Evolutionary conservation across 1,284 basidiomycete genomes (phyloP).

Genomic region (Porogramme epimiltina): DNA sequence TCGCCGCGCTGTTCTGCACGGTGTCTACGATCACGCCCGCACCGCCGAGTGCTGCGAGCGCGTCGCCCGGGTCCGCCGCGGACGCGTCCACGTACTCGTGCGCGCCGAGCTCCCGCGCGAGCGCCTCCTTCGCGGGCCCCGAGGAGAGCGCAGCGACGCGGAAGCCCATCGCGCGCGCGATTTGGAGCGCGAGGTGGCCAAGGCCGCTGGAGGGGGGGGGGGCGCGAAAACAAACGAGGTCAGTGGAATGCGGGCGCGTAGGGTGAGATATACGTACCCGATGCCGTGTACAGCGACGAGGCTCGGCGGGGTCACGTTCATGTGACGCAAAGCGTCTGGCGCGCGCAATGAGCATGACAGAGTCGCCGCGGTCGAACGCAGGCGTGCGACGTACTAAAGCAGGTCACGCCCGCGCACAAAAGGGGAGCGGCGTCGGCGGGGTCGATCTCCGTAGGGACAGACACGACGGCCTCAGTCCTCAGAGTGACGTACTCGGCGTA

Average conservation of each 20-base stretch:
- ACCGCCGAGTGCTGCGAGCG: conserved; percentile 30
- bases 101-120: conserved; percentile 32
- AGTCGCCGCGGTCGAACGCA: neutral
- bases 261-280: conserved; percentile 20
- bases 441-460: conserved; percentile 68
- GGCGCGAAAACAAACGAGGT: neutral
- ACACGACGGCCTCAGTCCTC: conserved; percentile 51
- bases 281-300: conserved; percentile 34
- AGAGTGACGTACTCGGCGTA: conserved; percentile 25
- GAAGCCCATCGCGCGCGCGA: conserved; percentile 31
- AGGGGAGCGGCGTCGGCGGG: conserved; percentile 82
- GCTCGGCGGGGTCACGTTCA: conserved; percentile 28
- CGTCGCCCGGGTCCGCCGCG: conserved; percentile 24
- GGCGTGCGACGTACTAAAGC: conserved; percentile 21
- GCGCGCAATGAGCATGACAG: neutral
- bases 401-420: conserved; percentile 65
- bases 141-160: conserved; percentile 32
- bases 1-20: conserved; percentile 24
- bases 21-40: conserved; percentile 32
- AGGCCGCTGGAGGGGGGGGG: conserved; percentile 25
- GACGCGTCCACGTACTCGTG: conserved; percentile 31
- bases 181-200: conserved; percentile 36
- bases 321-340: conserved; percentile 27
- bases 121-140: conserved; percentile 26
- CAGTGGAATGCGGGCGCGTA: neutral